phyloP scores from a whole-genome alignment of 441 rosid species.

The Gossypium gossypioides region DNA sequence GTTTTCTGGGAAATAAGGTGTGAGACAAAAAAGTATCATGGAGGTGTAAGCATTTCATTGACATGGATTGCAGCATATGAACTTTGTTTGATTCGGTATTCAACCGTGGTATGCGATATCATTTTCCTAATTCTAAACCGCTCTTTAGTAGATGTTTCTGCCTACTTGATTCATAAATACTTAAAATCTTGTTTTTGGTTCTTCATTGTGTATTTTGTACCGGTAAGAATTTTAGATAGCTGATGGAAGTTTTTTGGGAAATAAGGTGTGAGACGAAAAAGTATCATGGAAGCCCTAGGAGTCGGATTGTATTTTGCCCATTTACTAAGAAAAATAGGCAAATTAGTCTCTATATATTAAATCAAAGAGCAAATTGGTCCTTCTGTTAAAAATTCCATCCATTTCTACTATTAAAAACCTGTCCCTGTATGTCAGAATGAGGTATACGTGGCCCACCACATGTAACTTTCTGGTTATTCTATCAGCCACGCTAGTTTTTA shows the following conservation, averaged over 20 bases:
- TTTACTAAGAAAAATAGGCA: too few relatives aligned
- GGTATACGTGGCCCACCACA: too few relatives aligned
- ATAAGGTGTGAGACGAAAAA: background rate
- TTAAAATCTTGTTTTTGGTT: background rate
- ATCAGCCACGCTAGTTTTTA: too few relatives aligned
- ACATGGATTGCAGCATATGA: background rate
- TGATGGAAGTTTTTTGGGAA: background rate
- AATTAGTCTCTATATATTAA: too few relatives aligned
- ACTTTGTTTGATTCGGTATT: background rate
- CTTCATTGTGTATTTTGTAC: background rate
- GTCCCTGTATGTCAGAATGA: too few relatives aligned
- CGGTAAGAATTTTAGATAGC: background rate
- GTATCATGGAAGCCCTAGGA: background rate
- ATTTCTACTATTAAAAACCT: too few relatives aligned
- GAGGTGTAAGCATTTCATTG: background rate
- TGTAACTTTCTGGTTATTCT: too few relatives aligned
- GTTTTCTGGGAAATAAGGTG: background rate
- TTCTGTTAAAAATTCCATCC: too few relatives aligned
- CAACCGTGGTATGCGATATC: background rate
- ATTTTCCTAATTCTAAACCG: background rate
- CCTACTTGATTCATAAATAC: background rate
- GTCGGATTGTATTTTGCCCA: too few relatives aligned
- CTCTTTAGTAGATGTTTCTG: background rate
- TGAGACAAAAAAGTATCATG: background rate
- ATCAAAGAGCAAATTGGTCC: too few relatives aligned